These are phyloP conservation scores for Suillus spraguei DNA, from an alignment of 768 basidiomycete genomes.

Conservation along the genomic window DNA sequence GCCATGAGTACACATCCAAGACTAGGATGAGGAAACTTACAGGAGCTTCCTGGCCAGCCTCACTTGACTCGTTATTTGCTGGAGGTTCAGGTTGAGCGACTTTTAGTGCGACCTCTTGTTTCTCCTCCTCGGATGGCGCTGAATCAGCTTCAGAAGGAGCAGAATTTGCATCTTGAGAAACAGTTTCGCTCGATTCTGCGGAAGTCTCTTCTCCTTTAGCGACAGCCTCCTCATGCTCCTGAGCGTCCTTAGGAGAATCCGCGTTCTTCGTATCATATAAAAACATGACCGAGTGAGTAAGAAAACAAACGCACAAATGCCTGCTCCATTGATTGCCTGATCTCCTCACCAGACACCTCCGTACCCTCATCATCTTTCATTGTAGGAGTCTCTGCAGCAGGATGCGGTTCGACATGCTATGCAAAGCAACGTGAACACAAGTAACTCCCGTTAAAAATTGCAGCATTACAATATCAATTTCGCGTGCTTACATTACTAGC, in stretches of 20 bases:
- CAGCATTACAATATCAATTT: slow-evolving; percentile 4
- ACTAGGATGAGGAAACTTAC: not conserved
- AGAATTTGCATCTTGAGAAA: not conserved
- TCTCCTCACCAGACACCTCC: slow-evolving; percentile 27
- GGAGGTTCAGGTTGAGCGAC: not conserved
- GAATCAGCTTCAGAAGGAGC: not conserved
- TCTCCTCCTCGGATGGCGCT: not conserved
- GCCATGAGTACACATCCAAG: not conserved
- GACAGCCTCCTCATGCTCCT: slow-evolving; percentile 27
- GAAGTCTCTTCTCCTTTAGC: slow-evolving; percentile 8
- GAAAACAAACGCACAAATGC: slow-evolving; percentile 24
- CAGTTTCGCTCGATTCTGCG: not conserved
- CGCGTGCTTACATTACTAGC: slow-evolving; percentile 21
- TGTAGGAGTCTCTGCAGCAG: slow-evolving; percentile 14
- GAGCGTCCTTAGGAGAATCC: slow-evolving; percentile 36
- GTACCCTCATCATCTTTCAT: slow-evolving; percentile 35
- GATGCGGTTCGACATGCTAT: slow-evolving; percentile 19
- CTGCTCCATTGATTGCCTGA: slow-evolving; percentile 33
- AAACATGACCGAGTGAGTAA: slow-evolving; percentile 1
- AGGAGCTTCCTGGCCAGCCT: not conserved
- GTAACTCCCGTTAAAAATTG: slow-evolving; percentile 9
- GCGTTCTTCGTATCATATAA: slow-evolving; percentile 22
- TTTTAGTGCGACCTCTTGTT: not conserved
- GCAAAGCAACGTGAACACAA: slow-evolving; percentile 10
- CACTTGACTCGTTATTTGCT: not conserved